Evolutionary conservation across 2,329 filamentous ascomycete species (phyloP).

Genomic region (Ophiostoma sp.): DNA sequence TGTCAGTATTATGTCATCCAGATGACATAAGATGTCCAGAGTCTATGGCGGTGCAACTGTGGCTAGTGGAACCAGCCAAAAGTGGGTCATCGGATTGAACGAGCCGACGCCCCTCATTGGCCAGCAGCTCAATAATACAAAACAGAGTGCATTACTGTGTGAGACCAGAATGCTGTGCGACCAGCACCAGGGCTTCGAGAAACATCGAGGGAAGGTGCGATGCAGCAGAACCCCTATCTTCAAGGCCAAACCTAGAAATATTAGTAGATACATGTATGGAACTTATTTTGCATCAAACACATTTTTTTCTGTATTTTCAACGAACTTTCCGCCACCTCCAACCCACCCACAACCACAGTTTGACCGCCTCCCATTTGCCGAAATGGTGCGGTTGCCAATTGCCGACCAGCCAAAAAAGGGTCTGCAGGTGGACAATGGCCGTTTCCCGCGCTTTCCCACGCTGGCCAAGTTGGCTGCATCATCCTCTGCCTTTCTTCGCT

Average conservation of each 20-base stretch:
- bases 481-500: neutral
- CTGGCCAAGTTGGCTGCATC: neutral
- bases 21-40: neutral
- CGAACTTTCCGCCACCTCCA: neutral
- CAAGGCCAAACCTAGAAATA: neutral
- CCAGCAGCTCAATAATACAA: neutral
- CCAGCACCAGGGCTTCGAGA: neutral
- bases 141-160: neutral
- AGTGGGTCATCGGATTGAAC: slow-evolving; percentile 19
- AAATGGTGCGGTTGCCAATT: slow-evolving; percentile 18
- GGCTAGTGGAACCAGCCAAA: neutral
- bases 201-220: slow-evolving; percentile 10
- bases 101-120: slow-evolving; percentile 21
- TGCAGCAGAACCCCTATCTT: neutral
- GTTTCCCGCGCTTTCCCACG: neutral
- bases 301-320: neutral
- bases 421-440: slow-evolving; percentile 6
- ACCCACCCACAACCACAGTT: neutral
- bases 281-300: too few relatives aligned
- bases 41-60: slow-evolving; percentile 13
- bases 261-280: neutral
- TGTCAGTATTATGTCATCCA: neutral
- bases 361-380: slow-evolving; percentile 24
- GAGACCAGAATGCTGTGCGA: neutral
- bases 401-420: slow-evolving; percentile 18